Base-by-base conservation (phyloP, 352 stramenopile species). In the Phytophthora brassicae region DNA sequence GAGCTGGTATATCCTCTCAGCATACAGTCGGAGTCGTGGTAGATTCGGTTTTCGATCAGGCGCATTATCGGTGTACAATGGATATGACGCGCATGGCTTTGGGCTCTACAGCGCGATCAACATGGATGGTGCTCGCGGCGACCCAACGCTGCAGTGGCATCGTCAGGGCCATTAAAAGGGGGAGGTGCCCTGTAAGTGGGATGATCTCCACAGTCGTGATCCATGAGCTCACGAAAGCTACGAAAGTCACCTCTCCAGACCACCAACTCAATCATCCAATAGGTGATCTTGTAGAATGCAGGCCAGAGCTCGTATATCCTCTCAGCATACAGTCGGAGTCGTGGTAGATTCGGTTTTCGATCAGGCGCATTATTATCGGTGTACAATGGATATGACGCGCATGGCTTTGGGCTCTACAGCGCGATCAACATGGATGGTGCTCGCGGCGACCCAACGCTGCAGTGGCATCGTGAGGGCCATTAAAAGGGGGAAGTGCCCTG, bases 31-130 rank as follows among this genome's bases (percentile, higher is more conserved):
- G 39, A 59, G 51, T 23, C 31, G 36, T 7, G 16, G 16, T 56
- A 58, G 56, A 63, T 53, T 64, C 56, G 28, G 56, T 64, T 41
- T 39, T 29, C 36, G 48, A 48, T 59, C 36, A 48, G 38, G 29
- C 33, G 19, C 28, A 51, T 28, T 47, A 31, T 54, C 23, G 48
- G 48, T 26, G 20, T 23, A 23, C 29, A 36, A 17, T 54, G 22
- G 51, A 55, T 45, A 46, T 51, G 56, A 28, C 56, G 17, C n/a
- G 41, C 17, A 17, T 57, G n/a, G 42, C 42, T 41, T 65, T 58
- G 14, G 33, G 23, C 41, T 48, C 49, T n/a, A n/a, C 49, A 39
- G 38, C 17, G 42, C 57, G 41, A 66, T 49, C 26, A 31, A 8
- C 4, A 8, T 9, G 26, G 29, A 62, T n/a, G 31, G 31, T n/a